These are phyloP conservation scores for Amanita molliuscula DNA, from an alignment of 768 basidiomycete species.

Conservation along the genomic window DNA sequence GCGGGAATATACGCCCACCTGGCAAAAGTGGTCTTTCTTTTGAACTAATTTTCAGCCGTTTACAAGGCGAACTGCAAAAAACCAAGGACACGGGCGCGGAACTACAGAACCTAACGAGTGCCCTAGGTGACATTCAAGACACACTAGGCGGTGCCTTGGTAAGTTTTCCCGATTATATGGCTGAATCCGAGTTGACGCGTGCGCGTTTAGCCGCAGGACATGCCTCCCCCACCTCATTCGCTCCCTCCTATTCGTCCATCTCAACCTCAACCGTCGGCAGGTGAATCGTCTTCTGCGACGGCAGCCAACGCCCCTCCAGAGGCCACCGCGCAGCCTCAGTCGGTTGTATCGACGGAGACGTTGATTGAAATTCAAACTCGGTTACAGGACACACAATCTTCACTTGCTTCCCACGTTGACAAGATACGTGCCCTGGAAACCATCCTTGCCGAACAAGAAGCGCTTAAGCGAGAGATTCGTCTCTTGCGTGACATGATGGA, in stretches of 20 bases:
- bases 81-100: slow-evolving; percentile 89
- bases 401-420: slow-evolving; percentile 69
- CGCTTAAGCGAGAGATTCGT: slow-evolving; percentile 68
- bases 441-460: slow-evolving; percentile 77
- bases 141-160: slow-evolving; percentile 80
- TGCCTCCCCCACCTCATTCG: slow-evolving; percentile 10
- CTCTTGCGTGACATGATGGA: slow-evolving; percentile 66
- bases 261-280: slow-evolving; percentile 6
- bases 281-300: slow-evolving; percentile 4
- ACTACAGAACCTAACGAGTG: slow-evolving; percentile 60
- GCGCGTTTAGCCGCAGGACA: slow-evolving; percentile 30
- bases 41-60: slow-evolving; percentile 79
- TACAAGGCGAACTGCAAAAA: slow-evolving; percentile 93
- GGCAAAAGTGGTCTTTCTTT: slow-evolving; percentile 86
- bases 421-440: slow-evolving; percentile 76
- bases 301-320: slow-evolving; percentile 6
- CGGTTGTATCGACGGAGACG: slow-evolving; percentile 15
- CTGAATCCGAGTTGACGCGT: background rate
- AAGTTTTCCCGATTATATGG: slow-evolving; percentile 16
- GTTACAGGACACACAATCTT: slow-evolving; percentile 74
- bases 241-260: slow-evolving; percentile 58
- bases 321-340: slow-evolving; percentile 11
- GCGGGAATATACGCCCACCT: slow-evolving; percentile 56
- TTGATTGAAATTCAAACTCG: slow-evolving; percentile 68
- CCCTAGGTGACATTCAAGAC: slow-evolving; percentile 89